phyloP scores from a whole-genome alignment of 2,329 filamentous ascomycete genomes.

The Fusarium illudens region DNA sequence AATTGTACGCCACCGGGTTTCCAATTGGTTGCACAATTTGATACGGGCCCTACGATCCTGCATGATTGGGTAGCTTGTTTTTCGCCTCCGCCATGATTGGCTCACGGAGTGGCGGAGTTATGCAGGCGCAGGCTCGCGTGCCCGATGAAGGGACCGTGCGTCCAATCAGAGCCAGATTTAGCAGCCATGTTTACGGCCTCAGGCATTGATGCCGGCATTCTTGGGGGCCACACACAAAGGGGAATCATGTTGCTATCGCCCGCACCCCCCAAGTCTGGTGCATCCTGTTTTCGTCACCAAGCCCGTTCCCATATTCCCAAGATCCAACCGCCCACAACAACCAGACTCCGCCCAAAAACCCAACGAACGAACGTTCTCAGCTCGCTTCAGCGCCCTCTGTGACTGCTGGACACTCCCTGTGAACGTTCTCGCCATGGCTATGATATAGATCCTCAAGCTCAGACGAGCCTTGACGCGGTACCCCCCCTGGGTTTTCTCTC shows the following conservation, averaged over 20 bases:
- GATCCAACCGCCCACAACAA: slow-evolving; percentile 26
- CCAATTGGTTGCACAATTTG: slow-evolving; percentile 17
- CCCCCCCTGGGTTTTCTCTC: slow-evolving; percentile 35
- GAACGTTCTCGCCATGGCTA: slow-evolving; percentile 36
- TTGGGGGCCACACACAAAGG: slow-evolving; percentile 32
- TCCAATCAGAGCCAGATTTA: slow-evolving; percentile 27
- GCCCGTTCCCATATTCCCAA: slow-evolving; percentile 32
- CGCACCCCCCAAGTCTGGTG: slow-evolving; percentile 37
- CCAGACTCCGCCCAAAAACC: slow-evolving; percentile 19
- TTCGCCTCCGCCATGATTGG: slow-evolving; percentile 27
- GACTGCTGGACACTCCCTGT: slow-evolving; percentile 35
- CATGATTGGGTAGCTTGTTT: neutral
- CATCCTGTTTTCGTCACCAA: slow-evolving; percentile 40
- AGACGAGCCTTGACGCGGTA: slow-evolving; percentile 37
- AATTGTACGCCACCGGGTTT: slow-evolving; percentile 2
- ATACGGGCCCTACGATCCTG: neutral
- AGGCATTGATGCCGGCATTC: slow-evolving; percentile 32
- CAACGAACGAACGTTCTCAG: slow-evolving; percentile 17
- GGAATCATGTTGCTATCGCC: slow-evolving; percentile 35
- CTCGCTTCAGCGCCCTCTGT: slow-evolving; percentile 32
- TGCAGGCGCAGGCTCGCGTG: slow-evolving; percentile 38
- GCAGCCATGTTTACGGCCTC: slow-evolving; percentile 24
- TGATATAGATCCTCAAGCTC: slow-evolving; percentile 41
- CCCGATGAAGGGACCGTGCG: slow-evolving; percentile 1
- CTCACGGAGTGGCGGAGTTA: slow-evolving; percentile 11